These are phyloP conservation scores for Aechmea fasciata DNA, from an alignment of 176 grass and related monocot species.

Conservation along the genomic window DNA sequence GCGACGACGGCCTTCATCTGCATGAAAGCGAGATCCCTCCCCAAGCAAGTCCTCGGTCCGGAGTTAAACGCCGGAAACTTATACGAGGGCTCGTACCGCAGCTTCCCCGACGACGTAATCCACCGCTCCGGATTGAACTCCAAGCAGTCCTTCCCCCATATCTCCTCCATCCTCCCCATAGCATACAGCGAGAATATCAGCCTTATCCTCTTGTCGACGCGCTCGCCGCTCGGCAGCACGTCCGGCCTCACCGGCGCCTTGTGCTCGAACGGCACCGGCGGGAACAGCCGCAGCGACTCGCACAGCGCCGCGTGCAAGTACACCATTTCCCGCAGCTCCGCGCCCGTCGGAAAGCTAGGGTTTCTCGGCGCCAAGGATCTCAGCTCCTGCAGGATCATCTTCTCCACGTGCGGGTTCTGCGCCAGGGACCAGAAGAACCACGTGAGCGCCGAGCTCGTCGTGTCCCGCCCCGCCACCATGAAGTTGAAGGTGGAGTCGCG, in stretches of 20 bases:
- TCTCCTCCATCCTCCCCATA: slow-evolving; percentile 41
- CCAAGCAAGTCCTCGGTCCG: slow-evolving; percentile 43
- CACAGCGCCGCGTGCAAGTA: slow-evolving; percentile 42
- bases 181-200: slow-evolving; percentile 32
- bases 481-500: slow-evolving; percentile 10
- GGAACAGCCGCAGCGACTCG: slow-evolving; percentile 37
- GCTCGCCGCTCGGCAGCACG: slow-evolving; percentile 36
- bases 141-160: slow-evolving; percentile 46
- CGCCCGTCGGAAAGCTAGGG: background rate
- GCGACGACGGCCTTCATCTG: slow-evolving; percentile 39
- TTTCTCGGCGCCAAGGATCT: background rate
- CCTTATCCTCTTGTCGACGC: slow-evolving; percentile 10
- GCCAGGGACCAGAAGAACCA: slow-evolving; percentile 14
- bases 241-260: slow-evolving; percentile 20
- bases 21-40: slow-evolving; percentile 42
- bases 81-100: slow-evolving; percentile 42
- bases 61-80: slow-evolving; percentile 50
- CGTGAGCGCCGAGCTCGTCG: slow-evolving; percentile 11
- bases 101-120: slow-evolving; percentile 13
- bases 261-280: slow-evolving; percentile 26
- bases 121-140: slow-evolving; percentile 52
- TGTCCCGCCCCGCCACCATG: slow-evolving; percentile 18
- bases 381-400: slow-evolving; percentile 4
- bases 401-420: background rate
- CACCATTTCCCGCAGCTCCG: background rate